Evolutionary conservation across 1,284 basidiomycete species (phyloP).

Genomic region (Pterulicium gracile): DNA sequence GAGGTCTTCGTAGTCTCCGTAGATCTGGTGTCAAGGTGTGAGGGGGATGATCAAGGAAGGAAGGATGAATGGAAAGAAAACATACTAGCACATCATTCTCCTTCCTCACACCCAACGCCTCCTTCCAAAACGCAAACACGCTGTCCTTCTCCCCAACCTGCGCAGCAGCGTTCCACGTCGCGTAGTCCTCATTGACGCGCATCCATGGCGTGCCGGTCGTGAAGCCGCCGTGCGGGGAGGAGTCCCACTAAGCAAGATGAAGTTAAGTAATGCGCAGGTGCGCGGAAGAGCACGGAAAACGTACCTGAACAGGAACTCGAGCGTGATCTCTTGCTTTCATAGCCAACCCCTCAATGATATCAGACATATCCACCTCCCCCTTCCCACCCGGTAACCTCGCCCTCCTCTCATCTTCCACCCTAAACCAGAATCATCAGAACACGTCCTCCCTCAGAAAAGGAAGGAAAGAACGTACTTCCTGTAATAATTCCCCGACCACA

Average conservation of each 20-base stretch:
- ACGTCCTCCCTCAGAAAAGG: slow-evolving; percentile 4
- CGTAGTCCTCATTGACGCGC: slow-evolving; percentile 63
- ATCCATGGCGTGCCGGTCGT: slow-evolving; percentile 63
- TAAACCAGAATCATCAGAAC: slow-evolving; percentile 11
- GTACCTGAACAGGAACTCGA: slow-evolving; percentile 53
- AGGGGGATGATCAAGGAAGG: neutral
- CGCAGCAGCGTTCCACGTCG: slow-evolving; percentile 45
- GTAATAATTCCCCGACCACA: slow-evolving; percentile 42
- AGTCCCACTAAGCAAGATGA: slow-evolving; percentile 69
- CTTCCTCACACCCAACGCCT: slow-evolving; percentile 42
- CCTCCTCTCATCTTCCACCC: slow-evolving; percentile 28
- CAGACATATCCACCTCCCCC: slow-evolving; percentile 43
- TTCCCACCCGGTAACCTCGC: slow-evolving; percentile 18
- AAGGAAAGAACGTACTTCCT: slow-evolving; percentile 3
- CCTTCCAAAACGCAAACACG: slow-evolving; percentile 51
- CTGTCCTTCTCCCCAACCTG: slow-evolving; percentile 38
- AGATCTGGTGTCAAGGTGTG: neutral
- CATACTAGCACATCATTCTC: slow-evolving; percentile 41
- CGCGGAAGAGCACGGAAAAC: neutral
- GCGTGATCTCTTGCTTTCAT: slow-evolving; percentile 64
- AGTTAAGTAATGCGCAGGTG: neutral
- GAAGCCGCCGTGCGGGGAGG: slow-evolving; percentile 49
- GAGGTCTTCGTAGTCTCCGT: neutral
- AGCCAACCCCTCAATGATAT: slow-evolving; percentile 44
- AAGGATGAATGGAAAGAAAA: neutral